Evolutionary conservation across 2,329 filamentous ascomycete genomes (phyloP), one percentile per base, ranked within the genome.

Genomic region (Thielaviopsis euricoi): DNA sequence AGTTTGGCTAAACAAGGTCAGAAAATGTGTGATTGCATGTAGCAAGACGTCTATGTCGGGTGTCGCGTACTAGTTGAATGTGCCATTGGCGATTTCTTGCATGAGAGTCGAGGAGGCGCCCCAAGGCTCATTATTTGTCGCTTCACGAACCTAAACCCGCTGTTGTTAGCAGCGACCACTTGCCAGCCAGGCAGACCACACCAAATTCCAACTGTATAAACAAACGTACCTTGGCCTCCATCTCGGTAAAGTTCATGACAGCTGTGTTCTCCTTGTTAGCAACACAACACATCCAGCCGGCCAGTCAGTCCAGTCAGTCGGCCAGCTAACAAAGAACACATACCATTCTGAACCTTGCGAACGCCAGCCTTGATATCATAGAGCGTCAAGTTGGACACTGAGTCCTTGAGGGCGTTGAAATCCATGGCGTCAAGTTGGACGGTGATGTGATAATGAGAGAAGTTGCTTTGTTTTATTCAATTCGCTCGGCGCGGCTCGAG

Each of bases 91-190:
- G 71, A 98, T 98, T 73, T 98, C 93, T 73, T 97, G 90, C 90
- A 97, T 95, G 66, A 86, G 70, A 12, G 86, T 87, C 25, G 85
- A 85, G 13, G 85, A 87, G 55, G 85, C 82, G 63, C 90, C 93
- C 93, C 93, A 98, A 59, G 93, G 93, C 71, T 98, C 93, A 71
- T 97, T 97, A 74, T 98, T 98, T 43, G 93, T 98, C 29, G 93
- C 93, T 77, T 98, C 93, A 71, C 93, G 86, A 64, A 97, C 89
- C 86, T 93, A 65, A 62, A 26, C 57, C n/a, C 9, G 33, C 15
- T 13, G 6, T 15, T 29, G 52, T 60, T 55, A 60, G 48, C 43
- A 25, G 15, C n/a, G 29, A 19, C 13, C 22, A 15, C 7, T 19
- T 2, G 17, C 6, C 53, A 46, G n/a, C n/a, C n/a, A n/a, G n/a